Evolutionary conservation across 305 asterid genomes (phyloP).

Genomic region (Solanum hybrid): DNA sequence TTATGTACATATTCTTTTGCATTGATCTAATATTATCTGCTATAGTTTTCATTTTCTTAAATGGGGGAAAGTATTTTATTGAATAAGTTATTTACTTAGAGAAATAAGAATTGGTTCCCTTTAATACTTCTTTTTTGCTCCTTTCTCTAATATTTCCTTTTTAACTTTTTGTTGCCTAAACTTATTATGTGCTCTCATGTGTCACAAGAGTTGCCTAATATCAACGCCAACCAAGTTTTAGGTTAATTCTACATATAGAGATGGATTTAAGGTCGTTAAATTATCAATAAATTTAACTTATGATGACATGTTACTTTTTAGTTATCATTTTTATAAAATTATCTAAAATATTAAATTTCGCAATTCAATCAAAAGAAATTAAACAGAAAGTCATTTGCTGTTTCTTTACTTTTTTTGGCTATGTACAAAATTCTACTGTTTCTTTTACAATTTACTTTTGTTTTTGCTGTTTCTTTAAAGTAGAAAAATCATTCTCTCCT

Average conservation of each 20-base stretch:
- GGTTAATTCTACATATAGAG: not conserved
- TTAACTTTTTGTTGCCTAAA: not conserved
- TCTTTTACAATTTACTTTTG: not conserved
- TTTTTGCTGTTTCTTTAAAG: not conserved
- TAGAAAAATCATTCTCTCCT: not conserved
- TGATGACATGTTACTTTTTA: not conserved
- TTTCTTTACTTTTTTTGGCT: too few species aligned
- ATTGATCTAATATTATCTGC: not conserved
- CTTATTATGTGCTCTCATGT: not conserved
- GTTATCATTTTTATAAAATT: too few species aligned
- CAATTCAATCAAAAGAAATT: not conserved
- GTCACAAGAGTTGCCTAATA: not conserved
- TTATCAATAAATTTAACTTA: not conserved
- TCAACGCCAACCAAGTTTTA: not conserved
- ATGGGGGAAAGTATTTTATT: fast-evolving
- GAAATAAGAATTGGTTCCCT: not conserved
- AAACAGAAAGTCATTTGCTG: too few species aligned
- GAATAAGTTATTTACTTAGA: not conserved
- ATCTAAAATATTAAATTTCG: too few species aligned
- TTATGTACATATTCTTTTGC: not conserved
- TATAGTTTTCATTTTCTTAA: not conserved
- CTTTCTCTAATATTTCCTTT: not conserved
- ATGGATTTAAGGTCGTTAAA: not conserved
- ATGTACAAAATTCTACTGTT: not conserved
- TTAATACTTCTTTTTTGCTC: not conserved